phyloP scores from a whole-genome alignment of 805 yeast species.

The Torulaspora quercuum region DNA sequence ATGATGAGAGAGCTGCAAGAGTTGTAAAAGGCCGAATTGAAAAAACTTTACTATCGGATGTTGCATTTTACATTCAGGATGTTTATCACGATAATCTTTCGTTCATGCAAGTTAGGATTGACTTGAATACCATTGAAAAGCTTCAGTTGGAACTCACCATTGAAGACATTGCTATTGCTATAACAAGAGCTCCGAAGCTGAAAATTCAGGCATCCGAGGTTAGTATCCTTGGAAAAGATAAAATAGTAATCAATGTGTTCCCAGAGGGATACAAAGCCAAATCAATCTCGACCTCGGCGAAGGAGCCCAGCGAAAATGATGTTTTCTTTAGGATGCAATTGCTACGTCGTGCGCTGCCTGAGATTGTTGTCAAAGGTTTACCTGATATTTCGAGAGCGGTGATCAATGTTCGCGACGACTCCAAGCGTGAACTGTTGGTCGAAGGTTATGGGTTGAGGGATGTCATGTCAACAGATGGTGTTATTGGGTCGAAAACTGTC shows the following conservation, averaged over 20 bases:
- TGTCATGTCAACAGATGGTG: conserved; percentile 98
- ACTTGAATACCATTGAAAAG: conserved; percentile 77
- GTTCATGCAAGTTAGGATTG: conserved; percentile 75
- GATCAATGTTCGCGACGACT: conserved; percentile 83
- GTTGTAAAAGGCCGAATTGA: conserved; percentile 97
- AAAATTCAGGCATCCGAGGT: conserved; percentile 76
- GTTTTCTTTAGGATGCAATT: conserved; percentile 87
- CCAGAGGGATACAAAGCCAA: conserved; percentile 44
- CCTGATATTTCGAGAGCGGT: conserved; percentile 93
- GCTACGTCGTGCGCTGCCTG: conserved; percentile 78
- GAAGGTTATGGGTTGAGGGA: conserved; percentile 97
- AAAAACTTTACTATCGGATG: conserved; percentile 82
- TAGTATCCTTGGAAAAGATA: conserved; percentile 58
- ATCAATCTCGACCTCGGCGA: conserved; percentile 43
- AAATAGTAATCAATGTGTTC: conserved; percentile 59
- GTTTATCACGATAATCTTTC: conserved; percentile 81
- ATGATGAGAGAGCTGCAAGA: conserved; percentile 96
- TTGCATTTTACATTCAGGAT: conserved; percentile 87
- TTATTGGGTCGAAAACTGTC: conserved; percentile 76
- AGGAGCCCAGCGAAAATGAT: conserved; percentile 43
- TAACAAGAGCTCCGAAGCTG: conserved; percentile 80
- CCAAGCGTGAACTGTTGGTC: conserved; percentile 84
- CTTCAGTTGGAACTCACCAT: conserved; percentile 85
- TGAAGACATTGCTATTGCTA: conserved; percentile 81
- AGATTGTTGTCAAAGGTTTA: conserved; percentile 88